phyloP scores from a whole-genome alignment of 192 early-diverging fungal species.

The Umbelopsis ramanniana region DNA sequence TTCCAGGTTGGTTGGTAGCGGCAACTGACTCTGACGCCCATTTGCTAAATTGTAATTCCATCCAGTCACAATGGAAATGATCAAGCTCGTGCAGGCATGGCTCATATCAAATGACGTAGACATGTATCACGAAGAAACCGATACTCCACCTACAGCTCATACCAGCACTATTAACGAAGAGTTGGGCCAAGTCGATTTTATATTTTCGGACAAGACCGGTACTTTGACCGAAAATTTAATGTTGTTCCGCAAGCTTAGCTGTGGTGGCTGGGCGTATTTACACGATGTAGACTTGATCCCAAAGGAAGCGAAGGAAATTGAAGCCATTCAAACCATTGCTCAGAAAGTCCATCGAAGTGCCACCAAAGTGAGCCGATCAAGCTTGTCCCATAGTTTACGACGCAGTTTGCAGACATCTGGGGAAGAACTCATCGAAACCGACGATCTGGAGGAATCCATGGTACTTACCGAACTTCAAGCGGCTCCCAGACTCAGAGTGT shows the following conservation, averaged over 20 bases:
- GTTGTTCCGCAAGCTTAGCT: conserved; percentile 74
- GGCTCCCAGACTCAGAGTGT: not conserved
- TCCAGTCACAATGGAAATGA: conserved; percentile 79
- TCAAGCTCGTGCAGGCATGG: conserved; percentile 74
- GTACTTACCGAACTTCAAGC: not conserved
- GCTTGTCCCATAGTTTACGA: not conserved
- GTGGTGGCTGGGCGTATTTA: conserved; percentile 61
- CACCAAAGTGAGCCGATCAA: not conserved
- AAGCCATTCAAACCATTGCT: conserved; percentile 14
- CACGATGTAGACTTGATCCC: conserved; percentile 64
- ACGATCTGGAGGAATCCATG: conserved; percentile 10
- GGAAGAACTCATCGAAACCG: not conserved
- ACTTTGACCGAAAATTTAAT: conserved; percentile 89
- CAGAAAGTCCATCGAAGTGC: conserved; percentile 18
- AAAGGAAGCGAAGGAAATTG: conserved; percentile 33
- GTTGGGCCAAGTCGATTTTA: conserved; percentile 82
- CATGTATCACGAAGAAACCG: conserved; percentile 76
- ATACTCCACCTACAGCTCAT: conserved; percentile 75
- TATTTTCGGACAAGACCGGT: conserved; percentile 92
- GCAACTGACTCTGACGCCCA: not conserved
- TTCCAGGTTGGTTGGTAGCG: no score
- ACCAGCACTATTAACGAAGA: conserved; percentile 89
- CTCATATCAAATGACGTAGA: conserved; percentile 80
- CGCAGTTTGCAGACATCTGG: not conserved
- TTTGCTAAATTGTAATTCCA: conserved; percentile 63